A percentile compares a stretch with the other conserved stretches of the same genome.
These are phyloP conservation scores for Thermochaetoides thermophila DNA, from an alignment of 495 filamentous ascomycete genomes.

Conservation along the genomic window DNA sequence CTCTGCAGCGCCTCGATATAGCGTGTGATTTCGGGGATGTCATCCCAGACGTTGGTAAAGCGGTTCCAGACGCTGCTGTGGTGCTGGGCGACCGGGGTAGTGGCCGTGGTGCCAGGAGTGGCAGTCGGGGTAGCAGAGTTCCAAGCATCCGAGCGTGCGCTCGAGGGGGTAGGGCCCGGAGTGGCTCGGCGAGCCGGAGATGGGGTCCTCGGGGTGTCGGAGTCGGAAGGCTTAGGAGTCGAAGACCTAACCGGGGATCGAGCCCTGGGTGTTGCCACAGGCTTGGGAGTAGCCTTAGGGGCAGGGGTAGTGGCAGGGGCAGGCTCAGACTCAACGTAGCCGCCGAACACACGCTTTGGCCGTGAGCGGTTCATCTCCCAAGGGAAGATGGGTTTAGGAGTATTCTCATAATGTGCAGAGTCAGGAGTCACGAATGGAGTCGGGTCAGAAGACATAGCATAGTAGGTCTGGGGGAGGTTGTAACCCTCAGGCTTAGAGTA, in stretches of 20 bases:
- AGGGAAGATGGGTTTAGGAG: conserved; percentile 67
- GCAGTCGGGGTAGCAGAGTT: not conserved
- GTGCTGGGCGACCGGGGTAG: conserved; percentile 21
- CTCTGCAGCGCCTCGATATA: conserved; percentile 58
- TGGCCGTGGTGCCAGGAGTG: not conserved
- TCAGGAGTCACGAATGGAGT: conserved; percentile 58
- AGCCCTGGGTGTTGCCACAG: not conserved
- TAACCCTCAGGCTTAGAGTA: conserved; percentile 64
- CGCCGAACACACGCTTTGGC: conserved; percentile 59
- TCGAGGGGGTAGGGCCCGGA: conserved; percentile 32
- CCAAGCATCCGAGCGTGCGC: conserved; percentile 20
- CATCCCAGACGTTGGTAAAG: conserved; percentile 76
- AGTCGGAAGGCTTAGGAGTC: too few relatives aligned
- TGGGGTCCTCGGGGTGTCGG: too few relatives aligned
- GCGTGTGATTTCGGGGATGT: conserved; percentile 62
- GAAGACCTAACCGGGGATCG: not conserved
- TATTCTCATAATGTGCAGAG: conserved; percentile 58
- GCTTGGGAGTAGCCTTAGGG: not conserved
- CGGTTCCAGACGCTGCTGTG: conserved; percentile 46
- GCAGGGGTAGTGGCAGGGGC: conserved; percentile 2
- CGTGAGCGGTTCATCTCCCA: conserved; percentile 58
- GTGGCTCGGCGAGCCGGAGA: conserved; percentile 21
- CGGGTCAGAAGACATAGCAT: conserved; percentile 59
- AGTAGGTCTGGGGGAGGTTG: conserved; percentile 56
- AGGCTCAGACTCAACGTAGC: conserved; percentile 29